Base-by-base conservation (phyloP, 169 alveolate species). In the Plasmodium billcollinsi region DNA sequence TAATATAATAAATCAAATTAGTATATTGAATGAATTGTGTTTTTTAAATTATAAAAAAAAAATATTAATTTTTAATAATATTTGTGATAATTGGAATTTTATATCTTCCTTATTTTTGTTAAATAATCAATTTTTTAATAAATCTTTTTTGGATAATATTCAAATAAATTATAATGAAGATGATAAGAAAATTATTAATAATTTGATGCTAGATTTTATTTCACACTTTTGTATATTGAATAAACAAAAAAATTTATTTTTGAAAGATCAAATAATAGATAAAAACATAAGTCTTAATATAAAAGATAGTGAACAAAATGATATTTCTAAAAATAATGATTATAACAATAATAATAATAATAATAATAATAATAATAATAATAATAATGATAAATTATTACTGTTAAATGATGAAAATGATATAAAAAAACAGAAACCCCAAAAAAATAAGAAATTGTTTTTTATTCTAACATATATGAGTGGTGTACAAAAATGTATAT, bases 401-500 rank as follows among this genome's bases (percentile, higher is more conserved):
- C 12, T 7, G 0, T 0, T 11, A 24, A 8, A 3, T 12, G 18
- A n/a, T 29, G 14, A 18, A 9, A 54, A 15, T 2, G 20, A 0
- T 0, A 0, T 0, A 43, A 29, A 29, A 29, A 29, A 29, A 29
- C 0, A 4, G 5, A 5, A 3, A 4, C 7, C 8, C 0, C 2
- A n/a, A 26, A 52, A 56, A 15, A 56, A 56, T 0, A 71, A 14
- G 9, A 86, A 33, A 0, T 9, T 12, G 8, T 61, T 71, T 33
- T 69, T 83, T 45, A 49, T 86, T n/a, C 20, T 86, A 29, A 86
- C 92, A 11, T 86, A 71, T 20, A 86, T 86, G 86, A 86, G 88
- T 29, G 92, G 92, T 29, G 61, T 86, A 14, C 92, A 86, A 18
- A 86, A 86, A 72, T 62, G 56, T 21, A 86, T 86, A 14, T 86